Conservation (phyloP, 1,139 yeast genomes). For the Blastobotrys persicus region DNA sequence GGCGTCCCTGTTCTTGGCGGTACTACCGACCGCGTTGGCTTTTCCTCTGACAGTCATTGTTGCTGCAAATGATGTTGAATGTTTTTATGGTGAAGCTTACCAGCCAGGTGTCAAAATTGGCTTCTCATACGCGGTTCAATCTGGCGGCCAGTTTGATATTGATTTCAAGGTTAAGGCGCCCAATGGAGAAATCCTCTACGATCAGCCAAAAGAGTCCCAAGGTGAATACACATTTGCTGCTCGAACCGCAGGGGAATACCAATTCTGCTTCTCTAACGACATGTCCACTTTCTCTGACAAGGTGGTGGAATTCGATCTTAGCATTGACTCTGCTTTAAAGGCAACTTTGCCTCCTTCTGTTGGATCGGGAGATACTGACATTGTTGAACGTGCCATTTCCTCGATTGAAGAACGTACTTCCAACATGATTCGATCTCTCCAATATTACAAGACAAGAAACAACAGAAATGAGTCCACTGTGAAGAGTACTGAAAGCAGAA, state of each 20-base stretch:
- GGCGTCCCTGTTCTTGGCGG: conserved; percentile 8
- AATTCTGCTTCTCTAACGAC: conserved; percentile 84
- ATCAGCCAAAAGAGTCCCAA: conserved; percentile 69
- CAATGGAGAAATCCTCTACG: conserved; percentile 52
- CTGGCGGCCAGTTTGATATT: conserved; percentile 84
- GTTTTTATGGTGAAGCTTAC: conserved; percentile 75
- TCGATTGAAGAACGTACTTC: conserved; percentile 67
- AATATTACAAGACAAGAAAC: conserved; percentile 89
- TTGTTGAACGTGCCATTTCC: conserved; percentile 46
- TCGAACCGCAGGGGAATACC: conserved; percentile 75
- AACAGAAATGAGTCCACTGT: conserved; percentile 91
- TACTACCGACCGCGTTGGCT: conserved; percentile 18
- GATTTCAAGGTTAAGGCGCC: conserved; percentile 77
- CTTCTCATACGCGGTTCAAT: conserved; percentile 88
- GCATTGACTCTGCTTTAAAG: conserved; percentile 48
- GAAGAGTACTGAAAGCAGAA: conserved; percentile 80
- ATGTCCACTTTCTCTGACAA: conserved; percentile 87
- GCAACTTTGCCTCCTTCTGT: conserved; percentile 62
- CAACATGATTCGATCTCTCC: conserved; percentile 61
- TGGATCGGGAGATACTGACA: conserved; percentile 55
- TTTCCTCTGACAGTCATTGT: conserved; percentile 67
- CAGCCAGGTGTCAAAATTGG: conserved; percentile 63
- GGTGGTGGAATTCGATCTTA: conserved; percentile 84
- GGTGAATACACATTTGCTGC: conserved; percentile 82
- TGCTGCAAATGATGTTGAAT: conserved; percentile 73